phyloP scores from a whole-genome alignment of 1,284 basidiomycete genomes.

The Papiliotrema flavescens region DNA sequence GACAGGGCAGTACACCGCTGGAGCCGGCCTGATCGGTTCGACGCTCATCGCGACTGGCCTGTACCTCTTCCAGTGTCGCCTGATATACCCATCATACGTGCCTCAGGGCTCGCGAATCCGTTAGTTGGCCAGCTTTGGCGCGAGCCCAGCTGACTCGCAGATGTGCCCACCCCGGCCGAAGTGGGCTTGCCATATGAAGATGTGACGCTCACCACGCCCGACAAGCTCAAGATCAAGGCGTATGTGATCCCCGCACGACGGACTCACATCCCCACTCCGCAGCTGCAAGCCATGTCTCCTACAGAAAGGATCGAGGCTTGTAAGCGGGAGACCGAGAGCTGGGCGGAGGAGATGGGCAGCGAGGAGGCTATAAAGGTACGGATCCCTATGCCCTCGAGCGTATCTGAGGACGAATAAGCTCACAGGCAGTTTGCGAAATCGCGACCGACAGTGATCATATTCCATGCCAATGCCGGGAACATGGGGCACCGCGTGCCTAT shows the following conservation, averaged over 20 bases:
- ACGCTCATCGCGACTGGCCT: conserved; percentile 61
- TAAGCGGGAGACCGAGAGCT: conserved; percentile 20
- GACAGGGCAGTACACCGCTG: conserved; percentile 46
- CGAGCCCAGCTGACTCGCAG: conserved; percentile 44
- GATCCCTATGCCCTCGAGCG: not conserved
- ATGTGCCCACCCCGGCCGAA: conserved; percentile 66
- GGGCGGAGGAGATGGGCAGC: conserved; percentile 31
- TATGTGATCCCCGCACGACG: conserved; percentile 57
- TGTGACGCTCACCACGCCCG: conserved; percentile 62
- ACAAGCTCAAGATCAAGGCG: conserved; percentile 59
- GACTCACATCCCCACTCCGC: conserved; percentile 17
- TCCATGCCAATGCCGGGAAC: conserved; percentile 75
- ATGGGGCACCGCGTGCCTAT: conserved; percentile 79
- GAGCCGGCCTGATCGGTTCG: conserved; percentile 21
- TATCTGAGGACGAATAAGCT: not conserved
- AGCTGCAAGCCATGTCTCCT: conserved; percentile 20
- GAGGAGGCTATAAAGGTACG: conserved; percentile 31
- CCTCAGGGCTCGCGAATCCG: conserved; percentile 76
- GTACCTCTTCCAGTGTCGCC: conserved; percentile 76
- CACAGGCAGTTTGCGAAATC: conserved; percentile 61
- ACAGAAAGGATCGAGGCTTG: conserved; percentile 23
- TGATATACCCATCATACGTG: conserved; percentile 86
- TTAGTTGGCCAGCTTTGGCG: conserved; percentile 42
- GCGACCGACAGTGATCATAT: conserved; percentile 80
- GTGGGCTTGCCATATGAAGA: conserved; percentile 69